phyloP scores from a whole-genome alignment of 352 stramenopile species.

The Peronospora tabacina region DNA sequence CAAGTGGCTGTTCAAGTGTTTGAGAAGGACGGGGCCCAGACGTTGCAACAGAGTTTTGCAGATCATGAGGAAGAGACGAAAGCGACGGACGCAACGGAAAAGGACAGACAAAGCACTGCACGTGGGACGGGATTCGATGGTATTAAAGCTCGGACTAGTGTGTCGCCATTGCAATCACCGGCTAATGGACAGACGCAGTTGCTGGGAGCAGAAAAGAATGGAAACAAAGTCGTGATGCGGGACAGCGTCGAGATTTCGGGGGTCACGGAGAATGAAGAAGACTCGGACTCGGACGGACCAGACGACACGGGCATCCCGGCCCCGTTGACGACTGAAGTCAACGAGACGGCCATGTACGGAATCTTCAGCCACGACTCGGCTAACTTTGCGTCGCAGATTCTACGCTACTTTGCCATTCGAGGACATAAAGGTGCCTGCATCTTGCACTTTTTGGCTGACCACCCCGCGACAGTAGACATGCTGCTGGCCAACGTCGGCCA shows the following conservation, averaged over 20 bases:
- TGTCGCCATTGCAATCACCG: conserved; percentile 25
- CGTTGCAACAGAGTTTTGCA: conserved; percentile 56
- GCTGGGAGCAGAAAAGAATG: conserved; percentile 3
- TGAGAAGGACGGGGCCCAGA: conserved; percentile 56
- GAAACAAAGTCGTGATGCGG: background rate
- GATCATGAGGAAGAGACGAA: conserved; percentile 32
- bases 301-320: conserved; percentile 33
- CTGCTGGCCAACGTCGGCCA: conserved; percentile 74
- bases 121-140: conserved; percentile 15
- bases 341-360: conserved; percentile 41
- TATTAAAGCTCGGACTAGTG: background rate
- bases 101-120: conserved; percentile 11
- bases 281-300: conserved; percentile 32
- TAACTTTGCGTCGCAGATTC: conserved; percentile 72
- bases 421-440: conserved; percentile 74
- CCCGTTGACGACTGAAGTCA: conserved; percentile 31
- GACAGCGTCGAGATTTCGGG: conserved; percentile 23
- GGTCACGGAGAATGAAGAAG: conserved; percentile 22
- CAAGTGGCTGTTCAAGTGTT: conserved; percentile 70
- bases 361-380: conserved; percentile 73
- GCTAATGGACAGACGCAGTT: conserved; percentile 7
- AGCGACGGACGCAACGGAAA: background rate
- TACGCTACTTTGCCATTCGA: conserved; percentile 75
- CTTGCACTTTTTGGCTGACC: conserved; percentile 53
- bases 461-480: conserved; percentile 55